Base-by-base conservation (phyloP, 768 basidiomycete genomes). In the Lactarius sp. region DNA sequence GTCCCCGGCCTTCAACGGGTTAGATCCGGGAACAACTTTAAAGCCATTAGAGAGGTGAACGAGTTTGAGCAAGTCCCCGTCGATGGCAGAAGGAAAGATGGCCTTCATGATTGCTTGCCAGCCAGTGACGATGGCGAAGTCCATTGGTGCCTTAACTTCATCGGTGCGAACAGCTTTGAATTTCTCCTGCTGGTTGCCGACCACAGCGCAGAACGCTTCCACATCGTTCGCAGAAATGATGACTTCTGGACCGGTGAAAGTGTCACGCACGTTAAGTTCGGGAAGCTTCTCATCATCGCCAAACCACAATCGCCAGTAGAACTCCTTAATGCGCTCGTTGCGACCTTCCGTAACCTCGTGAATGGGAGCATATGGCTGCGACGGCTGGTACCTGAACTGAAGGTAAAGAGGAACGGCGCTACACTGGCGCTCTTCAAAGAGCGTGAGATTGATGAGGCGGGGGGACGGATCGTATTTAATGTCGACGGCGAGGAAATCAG, bases 21-120 rank as follows among this genome's bases (percentile, higher is more conserved):
- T 82, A 27, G 87, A 85, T 52, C 89, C 92, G 31, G 90, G 82
- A 66, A 96, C 77, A 73, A 94, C 83, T 59, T 86, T 86, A 87
- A 99, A 99, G 50, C 94, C 94, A 73, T 99, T 99, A 8, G 94
- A 94, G 16, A 99, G 84, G 72, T 99, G 97, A 52, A 98, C 96
- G 39, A 98, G 87, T 75, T 94, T 95, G 69, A 98, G 80, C 16
- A 98, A 77, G 74, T 99, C 96, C 1, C 96, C 97, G 67, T 98
- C 92, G 72, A 99, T 92, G 12, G 84, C 76, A 13, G 81, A 73
- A 6, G 97, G 97, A 85, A 99, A 99, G 76, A 98, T 96, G 1
- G 94, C 86, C 74, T 91, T 93, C 90, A 98, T 99, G 76, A 99
- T 98, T n/a, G 95, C 91, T 94, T 96, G 87, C 97, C 97, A 99